Conservation (phyloP, 345 rosid genomes). For the Limnanthes douglasii region DNA sequence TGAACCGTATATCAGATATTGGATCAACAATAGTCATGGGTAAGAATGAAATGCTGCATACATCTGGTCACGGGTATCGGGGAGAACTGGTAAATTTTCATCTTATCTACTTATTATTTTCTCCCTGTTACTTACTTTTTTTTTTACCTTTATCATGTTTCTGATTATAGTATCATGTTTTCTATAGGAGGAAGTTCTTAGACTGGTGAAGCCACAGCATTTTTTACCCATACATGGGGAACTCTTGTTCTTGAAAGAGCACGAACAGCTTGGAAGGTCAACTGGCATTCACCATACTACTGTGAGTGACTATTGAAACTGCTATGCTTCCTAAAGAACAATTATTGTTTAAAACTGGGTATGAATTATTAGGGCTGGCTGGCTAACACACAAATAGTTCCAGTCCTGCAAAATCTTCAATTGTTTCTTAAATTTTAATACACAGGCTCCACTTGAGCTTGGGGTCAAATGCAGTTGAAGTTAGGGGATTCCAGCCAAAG, state of each 20-base stretch:
- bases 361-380: too few relatives aligned
- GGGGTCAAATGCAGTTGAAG: too few relatives aligned
- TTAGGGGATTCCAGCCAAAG: too few relatives aligned
- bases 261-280: constrained; percentile 84
- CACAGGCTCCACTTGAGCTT: too few relatives aligned
- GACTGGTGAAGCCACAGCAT: constrained; percentile 95
- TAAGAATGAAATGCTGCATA: constrained; percentile 68
- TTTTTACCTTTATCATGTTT: neutral
- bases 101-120: neutral
- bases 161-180: neutral
- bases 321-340: too few relatives aligned
- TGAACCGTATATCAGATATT: constrained; percentile 86
- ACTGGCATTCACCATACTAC: constrained; percentile 91
- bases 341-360: too few relatives aligned
- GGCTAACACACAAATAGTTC: too few relatives aligned
- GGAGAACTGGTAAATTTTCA: constrained; percentile 63
- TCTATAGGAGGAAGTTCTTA: constrained; percentile 89
- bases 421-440: too few relatives aligned
- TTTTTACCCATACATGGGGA: constrained; percentile 97
- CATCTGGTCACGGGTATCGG: constrained; percentile 97
- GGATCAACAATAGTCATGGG: constrained; percentile 92
- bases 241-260: constrained; percentile 94
- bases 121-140: neutral
- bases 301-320: constrained; percentile 33
- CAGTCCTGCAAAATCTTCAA: too few relatives aligned